These are phyloP conservation scores for Plicaturopsis crispa DNA, from an alignment of 768 basidiomycete species.

Conservation along the genomic window DNA sequence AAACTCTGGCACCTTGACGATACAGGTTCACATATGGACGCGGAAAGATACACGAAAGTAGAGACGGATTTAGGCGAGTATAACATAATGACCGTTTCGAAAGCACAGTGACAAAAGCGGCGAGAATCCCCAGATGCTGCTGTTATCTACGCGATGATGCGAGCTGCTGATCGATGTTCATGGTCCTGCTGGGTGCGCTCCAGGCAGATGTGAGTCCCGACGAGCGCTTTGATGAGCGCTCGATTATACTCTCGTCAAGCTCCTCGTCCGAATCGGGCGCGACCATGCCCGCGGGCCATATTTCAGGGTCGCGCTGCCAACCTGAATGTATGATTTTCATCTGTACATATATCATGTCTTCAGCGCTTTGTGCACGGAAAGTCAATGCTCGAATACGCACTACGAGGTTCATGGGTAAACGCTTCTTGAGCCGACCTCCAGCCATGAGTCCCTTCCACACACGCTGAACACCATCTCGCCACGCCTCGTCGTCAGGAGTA, in stretches of 20 bases:
- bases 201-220: too few species aligned
- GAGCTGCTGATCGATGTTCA: too few species aligned
- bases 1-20: too few species aligned
- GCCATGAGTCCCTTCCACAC: conserved; percentile 57
- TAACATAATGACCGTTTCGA: too few species aligned
- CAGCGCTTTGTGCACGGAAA: neutral
- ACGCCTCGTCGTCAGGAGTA: conserved; percentile 44
- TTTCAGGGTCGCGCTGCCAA: conserved; percentile 65
- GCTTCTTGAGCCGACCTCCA: conserved; percentile 51
- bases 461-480: conserved; percentile 49
- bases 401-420: conserved; percentile 55
- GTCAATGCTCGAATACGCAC: conserved; percentile 40
- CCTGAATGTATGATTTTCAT: conserved; percentile 66
- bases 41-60: too few species aligned
- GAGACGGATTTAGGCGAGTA: too few species aligned
- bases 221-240: too few species aligned
- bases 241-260: conserved; percentile 16
- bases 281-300: conserved; percentile 60
- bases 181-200: too few species aligned
- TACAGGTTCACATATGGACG: too few species aligned
- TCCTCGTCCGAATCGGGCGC: conserved; percentile 61
- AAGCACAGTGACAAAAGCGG: too few species aligned
- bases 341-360: conserved; percentile 25
- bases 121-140: too few species aligned
- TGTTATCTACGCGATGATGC: too few species aligned